Evolutionary conservation across 2,329 filamentous ascomycete species (phyloP), one percentile per base, ranked within the genome.

Genomic region (Diplodia corticola): DNA sequence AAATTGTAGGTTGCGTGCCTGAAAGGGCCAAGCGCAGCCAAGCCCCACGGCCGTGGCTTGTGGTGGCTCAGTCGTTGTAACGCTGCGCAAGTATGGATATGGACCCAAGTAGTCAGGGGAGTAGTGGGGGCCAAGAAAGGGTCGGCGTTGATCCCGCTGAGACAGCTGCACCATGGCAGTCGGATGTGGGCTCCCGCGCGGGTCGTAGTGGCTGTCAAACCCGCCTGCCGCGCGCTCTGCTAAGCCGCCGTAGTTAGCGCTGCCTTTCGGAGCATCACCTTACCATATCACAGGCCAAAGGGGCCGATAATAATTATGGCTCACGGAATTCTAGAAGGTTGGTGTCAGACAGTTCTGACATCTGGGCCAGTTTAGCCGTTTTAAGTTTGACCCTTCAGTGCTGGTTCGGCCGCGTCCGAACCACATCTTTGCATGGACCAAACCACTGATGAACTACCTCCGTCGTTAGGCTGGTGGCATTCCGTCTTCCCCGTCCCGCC

Each of bases 1-100:
- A 61, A 35, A 61, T 49, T 49, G 57, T 35, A 6, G 40, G n/a
- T 49, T 61, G 40, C 17, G 30, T 61, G 57, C 57, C 44, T 61
- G 10, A 60, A 13, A 12, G 24, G 17, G 54, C 37, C 37, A 46
- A 28, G 54, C 20, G 13, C 33, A 20, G 57, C 57, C 37, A 49
- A 61, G 57, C 48, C 55, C n/a, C n/a, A 28, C 15, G 2, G 55
- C 28, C 13, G 10, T 22, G 44, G 57, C 40, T 5, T 44, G 40
- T 49, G 57, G 57, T 33, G 28, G 57, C 57, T 60, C 37, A 60
- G 40, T 30, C 15, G 40, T 30, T 26, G 55, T 40, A 46, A 48
- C 26, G 40, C 37, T 24, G 55, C 24, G 15, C 20, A 24, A 15
- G 22, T 20, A 12, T 37, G 17, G 33, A 20, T 20, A 17, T 28